Evolutionary conservation across 2,329 filamentous ascomycete species (phyloP).

Genomic region (Colletotrichum plurivorum): DNA sequence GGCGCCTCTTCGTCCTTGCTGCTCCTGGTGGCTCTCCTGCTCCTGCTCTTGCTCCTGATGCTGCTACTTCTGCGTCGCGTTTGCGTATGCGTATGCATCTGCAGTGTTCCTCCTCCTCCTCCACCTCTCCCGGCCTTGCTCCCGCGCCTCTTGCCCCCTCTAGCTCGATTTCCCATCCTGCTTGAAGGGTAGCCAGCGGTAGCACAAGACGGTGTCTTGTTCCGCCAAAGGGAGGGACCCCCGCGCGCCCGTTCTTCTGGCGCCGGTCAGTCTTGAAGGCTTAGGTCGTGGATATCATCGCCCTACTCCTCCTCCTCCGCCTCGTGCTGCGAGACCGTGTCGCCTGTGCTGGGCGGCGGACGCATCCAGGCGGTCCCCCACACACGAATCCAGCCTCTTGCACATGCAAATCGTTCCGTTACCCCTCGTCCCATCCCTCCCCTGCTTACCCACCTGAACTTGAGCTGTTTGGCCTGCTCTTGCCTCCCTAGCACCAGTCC

Average conservation of each 20-base stretch:
- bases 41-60: not conserved
- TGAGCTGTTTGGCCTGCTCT: too few relatives aligned
- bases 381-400: constrained; percentile 27
- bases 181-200: too few relatives aligned
- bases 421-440: constrained; percentile 34
- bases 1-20: constrained; percentile 7
- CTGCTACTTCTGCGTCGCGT: not conserved
- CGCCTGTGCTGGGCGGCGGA: constrained; percentile 20
- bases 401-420: constrained; percentile 36
- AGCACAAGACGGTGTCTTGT: too few relatives aligned
- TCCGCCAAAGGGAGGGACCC: not conserved
- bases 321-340: constrained; percentile 5
- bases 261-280: constrained; percentile 20
- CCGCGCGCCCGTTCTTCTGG: constrained; percentile 17
- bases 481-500: too few relatives aligned
- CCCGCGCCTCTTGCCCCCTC: too few relatives aligned
- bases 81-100: too few relatives aligned
- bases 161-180: too few relatives aligned
- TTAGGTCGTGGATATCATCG: not conserved
- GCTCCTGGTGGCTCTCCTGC: not conserved
- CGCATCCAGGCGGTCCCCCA: constrained; percentile 19
- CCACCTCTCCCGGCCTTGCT: too few relatives aligned
- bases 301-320: constrained; percentile 7
- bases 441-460: constrained; percentile 8
- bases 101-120: not conserved